Evolutionary conservation across 176 grass and related monocot species (phyloP), one percentile per base, ranked within the genome.

Genomic region (Tuctoria greenei): DNA sequence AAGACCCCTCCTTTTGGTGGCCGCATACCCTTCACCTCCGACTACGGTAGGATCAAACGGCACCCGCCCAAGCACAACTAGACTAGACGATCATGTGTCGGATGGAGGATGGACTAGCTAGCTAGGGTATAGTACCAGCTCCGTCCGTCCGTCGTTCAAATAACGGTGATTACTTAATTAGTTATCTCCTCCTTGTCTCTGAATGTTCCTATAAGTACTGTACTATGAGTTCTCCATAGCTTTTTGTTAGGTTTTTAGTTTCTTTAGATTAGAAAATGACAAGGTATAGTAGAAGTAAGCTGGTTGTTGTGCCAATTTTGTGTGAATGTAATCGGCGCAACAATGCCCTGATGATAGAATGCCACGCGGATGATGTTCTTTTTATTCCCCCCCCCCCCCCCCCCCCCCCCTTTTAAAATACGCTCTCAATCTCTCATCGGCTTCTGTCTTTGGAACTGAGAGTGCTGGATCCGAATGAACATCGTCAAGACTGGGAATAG

Each of bases 31-130:
- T 89, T 97, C 82, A 83, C 85, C 17, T 85, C 93, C 17, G 93
- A 97, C 67, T 97, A 97, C 84, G n/a, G 34, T 67, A 2, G 1
- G 1, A 42, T 87, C 0, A 72, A 10, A 25, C 80, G 66, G 28
- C 88, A 91, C 44, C 83, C 93, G 50, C 86, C 93, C 46, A 79
- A 67, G 66, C 88, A 97, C 80, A 93, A 97, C 82, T 97, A 77
- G 38, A 24, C n/a, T n/a, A n/a, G n/a, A n/a, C n/a, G n/a, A n/a
- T n/a, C n/a, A n/a, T n/a, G n/a, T n/a, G n/a, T n/a, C n/a, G n/a
- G n/a, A n/a, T n/a, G n/a, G n/a, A n/a, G n/a, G n/a, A n/a, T n/a
- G n/a, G n/a, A n/a, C n/a, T n/a, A n/a, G n/a, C n/a, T 3, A 8
- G 4, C 12, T 15, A 67, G n/a, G 20, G 21, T 52, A n/a, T 52